Evolutionary conservation across 371 early-diverging fungal genomes (phyloP).

Genomic region (Ecytonucleospora hepatopenaei): DNA sequence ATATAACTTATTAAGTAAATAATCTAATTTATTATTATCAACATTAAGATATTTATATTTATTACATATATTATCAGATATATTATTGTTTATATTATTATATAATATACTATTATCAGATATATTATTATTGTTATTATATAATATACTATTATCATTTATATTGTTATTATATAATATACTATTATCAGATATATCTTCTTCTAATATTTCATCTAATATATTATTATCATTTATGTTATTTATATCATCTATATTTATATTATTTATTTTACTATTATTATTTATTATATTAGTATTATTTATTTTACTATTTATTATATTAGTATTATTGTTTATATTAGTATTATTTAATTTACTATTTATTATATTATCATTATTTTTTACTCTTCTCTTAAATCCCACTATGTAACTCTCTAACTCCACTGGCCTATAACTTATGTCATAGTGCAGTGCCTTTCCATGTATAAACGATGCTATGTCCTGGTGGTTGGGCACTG

Average conservation of each 20-base stretch:
- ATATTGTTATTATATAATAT: too few species aligned
- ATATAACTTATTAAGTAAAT: too few species aligned
- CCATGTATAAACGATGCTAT: conserved; percentile 87
- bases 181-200: too few species aligned
- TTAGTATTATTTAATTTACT: neutral
- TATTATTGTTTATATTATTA: too few species aligned
- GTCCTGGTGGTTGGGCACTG: conserved; percentile 89
- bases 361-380: conserved; percentile 41
- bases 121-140: too few species aligned
- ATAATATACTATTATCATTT: too few species aligned
- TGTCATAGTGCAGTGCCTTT: conserved; percentile 76
- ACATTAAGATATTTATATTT: too few species aligned
- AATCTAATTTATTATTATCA: too few species aligned
- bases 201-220: neutral
- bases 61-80: too few species aligned
- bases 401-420: conserved; percentile 61
- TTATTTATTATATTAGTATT: conserved; percentile 25
- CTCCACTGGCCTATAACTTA: conserved; percentile 67
- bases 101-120: too few species aligned
- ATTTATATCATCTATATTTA: neutral
- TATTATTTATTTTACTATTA: conserved; percentile 55
- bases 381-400: conserved; percentile 46
- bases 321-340: neutral
- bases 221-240: neutral
- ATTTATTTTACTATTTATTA: conserved; percentile 1